A percentile compares a stretch with the other conserved stretches of the same genome.
Conservation (phyloP, 2,329 filamentous ascomycete species). For the Trichoderma sp. region DNA sequence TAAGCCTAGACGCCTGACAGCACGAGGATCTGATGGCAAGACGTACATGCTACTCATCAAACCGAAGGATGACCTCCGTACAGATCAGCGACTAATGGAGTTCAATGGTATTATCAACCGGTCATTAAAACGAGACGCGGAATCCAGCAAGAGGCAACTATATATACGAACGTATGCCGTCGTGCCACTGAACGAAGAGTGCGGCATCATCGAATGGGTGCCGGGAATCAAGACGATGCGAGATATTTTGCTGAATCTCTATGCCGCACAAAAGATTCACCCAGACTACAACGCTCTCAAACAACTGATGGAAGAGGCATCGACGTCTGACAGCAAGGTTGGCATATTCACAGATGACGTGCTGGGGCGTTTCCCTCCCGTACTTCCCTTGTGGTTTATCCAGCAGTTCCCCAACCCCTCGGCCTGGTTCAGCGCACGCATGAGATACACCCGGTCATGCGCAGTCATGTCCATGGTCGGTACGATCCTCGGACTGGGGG, state of each 20-base stretch:
- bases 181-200: slow-evolving; percentile 94
- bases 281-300: slow-evolving; percentile 68
- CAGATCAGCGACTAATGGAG: slow-evolving; percentile 97
- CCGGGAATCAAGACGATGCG: slow-evolving; percentile 91
- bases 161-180: slow-evolving; percentile 98
- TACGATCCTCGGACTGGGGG: slow-evolving; percentile 87
- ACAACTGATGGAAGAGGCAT: slow-evolving; percentile 60
- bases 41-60: slow-evolving; percentile 91
- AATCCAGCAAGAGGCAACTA: slow-evolving; percentile 82
- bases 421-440: slow-evolving; percentile 83
- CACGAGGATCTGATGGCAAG: slow-evolving; percentile 83
- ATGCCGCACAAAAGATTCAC: slow-evolving; percentile 68
- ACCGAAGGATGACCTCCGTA: slow-evolving; percentile 94
- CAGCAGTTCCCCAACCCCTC: slow-evolving; percentile 92
- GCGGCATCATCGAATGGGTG: slow-evolving; percentile 97
- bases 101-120: slow-evolving; percentile 99
- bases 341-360: slow-evolving; percentile 67
- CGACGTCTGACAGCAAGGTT: slow-evolving; percentile 56
- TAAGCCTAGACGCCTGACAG: slow-evolving; percentile 83
- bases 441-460: slow-evolving; percentile 87
- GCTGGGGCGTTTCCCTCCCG: slow-evolving; percentile 67
- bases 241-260: slow-evolving; percentile 79
- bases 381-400: slow-evolving; percentile 92
- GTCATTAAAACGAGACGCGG: slow-evolving; percentile 84
- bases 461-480: slow-evolving; percentile 99